phyloP scores from a whole-genome alignment of 2,329 filamentous ascomycete genomes.

The Amauroascus niger region DNA sequence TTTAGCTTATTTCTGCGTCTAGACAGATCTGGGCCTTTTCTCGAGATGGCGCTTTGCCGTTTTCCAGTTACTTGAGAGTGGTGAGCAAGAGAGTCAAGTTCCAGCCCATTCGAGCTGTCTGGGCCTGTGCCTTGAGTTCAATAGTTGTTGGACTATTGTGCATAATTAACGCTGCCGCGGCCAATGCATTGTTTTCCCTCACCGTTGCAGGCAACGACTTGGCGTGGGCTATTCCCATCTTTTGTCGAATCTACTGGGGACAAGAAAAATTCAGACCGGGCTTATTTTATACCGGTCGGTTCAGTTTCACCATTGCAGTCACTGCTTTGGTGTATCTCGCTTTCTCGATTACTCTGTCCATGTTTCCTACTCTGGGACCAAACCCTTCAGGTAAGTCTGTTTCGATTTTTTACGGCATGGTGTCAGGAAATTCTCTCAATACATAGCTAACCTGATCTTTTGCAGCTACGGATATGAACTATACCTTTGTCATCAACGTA shows the following conservation, averaged over 20 bases:
- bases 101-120: constrained; percentile 49
- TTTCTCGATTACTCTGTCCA: constrained; percentile 48
- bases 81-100: constrained; percentile 48
- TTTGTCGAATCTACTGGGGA: constrained; percentile 51
- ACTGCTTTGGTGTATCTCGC: constrained; percentile 45
- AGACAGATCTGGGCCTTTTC: constrained; percentile 56
- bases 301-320: constrained; percentile 47
- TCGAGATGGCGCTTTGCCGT: constrained; percentile 52
- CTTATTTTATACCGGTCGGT: constrained; percentile 48
- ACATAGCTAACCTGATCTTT: not conserved
- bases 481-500: constrained; percentile 52
- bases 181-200: constrained; percentile 51
- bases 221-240: constrained; percentile 51
- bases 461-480: constrained; percentile 49
- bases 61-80: constrained; percentile 48
- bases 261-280: constrained; percentile 49
- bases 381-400: constrained; percentile 40
- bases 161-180: constrained; percentile 49
- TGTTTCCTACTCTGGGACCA: constrained; percentile 51
- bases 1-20: constrained; percentile 46
- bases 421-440: not conserved
- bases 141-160: constrained; percentile 49
- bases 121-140: constrained; percentile 44
- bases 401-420: not conserved
- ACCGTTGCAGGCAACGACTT: constrained; percentile 53